These are phyloP conservation scores for Lomentospora prolificans DNA, from an alignment of 2,329 filamentous ascomycete species.

Conservation along the genomic window DNA sequence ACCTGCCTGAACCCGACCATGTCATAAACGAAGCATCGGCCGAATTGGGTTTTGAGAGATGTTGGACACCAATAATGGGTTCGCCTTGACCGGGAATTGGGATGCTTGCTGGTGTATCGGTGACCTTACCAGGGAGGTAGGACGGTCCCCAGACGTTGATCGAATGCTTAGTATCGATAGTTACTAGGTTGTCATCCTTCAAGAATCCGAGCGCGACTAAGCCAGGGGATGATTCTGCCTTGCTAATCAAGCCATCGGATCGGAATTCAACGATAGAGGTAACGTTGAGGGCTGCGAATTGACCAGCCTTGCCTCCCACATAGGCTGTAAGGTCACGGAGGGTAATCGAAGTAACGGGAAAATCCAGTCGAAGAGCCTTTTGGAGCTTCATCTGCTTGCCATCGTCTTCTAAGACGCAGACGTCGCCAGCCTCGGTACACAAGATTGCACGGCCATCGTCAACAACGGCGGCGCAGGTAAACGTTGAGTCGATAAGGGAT, in stretches of 20 bases:
- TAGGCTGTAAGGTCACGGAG: constrained; percentile 50
- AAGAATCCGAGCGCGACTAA: constrained; percentile 63
- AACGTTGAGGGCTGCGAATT: constrained; percentile 44
- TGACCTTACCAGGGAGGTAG: constrained; percentile 29
- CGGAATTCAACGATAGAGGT: constrained; percentile 34
- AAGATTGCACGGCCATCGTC: constrained; percentile 67
- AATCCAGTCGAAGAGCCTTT: constrained; percentile 56
- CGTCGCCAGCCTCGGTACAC: constrained; percentile 76
- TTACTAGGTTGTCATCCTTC: constrained; percentile 55
- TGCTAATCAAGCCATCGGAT: constrained; percentile 28
- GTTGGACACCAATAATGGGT: constrained; percentile 62
- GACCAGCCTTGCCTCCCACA: constrained; percentile 58
- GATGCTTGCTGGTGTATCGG: constrained; percentile 32
- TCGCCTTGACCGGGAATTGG: constrained; percentile 55
- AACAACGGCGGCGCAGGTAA: constrained; percentile 66
- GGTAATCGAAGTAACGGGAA: constrained; percentile 58
- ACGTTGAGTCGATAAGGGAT: constrained; percentile 70
- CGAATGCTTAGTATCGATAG: constrained; percentile 64
- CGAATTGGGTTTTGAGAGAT: constrained; percentile 49
- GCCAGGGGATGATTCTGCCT: constrained; percentile 28
- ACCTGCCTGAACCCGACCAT: constrained; percentile 72
- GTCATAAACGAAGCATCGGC: constrained; percentile 67
- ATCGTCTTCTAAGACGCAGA: constrained; percentile 79
- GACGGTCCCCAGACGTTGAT: constrained; percentile 57
- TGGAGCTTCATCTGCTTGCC: constrained; percentile 61